phyloP scores from a whole-genome alignment of 1,284 basidiomycete genomes.

The Boletellus deceptivus region DNA sequence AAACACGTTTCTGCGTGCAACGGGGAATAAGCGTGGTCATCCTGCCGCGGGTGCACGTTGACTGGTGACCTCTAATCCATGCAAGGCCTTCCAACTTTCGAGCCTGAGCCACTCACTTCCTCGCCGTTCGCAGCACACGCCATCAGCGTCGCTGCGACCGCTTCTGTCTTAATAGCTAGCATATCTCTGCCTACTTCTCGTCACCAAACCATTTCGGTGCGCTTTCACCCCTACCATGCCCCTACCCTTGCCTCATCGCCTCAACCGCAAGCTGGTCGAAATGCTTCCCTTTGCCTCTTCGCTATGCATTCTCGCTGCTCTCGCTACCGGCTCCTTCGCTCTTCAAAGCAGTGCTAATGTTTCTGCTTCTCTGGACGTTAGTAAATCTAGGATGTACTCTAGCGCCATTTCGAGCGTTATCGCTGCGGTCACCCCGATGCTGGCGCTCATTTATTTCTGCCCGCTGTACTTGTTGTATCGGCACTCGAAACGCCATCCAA shows the following conservation, averaged over 20 bases:
- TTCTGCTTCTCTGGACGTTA: constrained; percentile 22
- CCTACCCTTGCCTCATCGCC: constrained; percentile 14
- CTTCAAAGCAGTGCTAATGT: constrained; percentile 21
- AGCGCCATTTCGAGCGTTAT: constrained; percentile 44
- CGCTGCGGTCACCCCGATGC: constrained; percentile 44
- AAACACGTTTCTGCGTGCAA: constrained; percentile 32
- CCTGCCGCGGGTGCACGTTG: constrained; percentile 22
- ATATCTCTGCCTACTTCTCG: constrained; percentile 30
- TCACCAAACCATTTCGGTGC: constrained; percentile 31
- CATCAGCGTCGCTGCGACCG: constrained; percentile 32
- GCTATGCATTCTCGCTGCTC: constrained; percentile 33
- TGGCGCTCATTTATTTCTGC: constrained; percentile 49
- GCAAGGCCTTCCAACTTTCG: constrained; percentile 33
- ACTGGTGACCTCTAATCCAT: constrained; percentile 30
- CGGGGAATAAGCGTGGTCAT: constrained; percentile 25
- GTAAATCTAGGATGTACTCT: constrained; percentile 35
- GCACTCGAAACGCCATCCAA: constrained; percentile 43
- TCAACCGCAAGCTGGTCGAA: constrained; percentile 33
- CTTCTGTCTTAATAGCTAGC: constrained; percentile 32
- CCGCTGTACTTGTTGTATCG: constrained; percentile 47
- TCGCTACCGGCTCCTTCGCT: constrained; percentile 33
- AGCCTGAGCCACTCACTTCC: constrained; percentile 26
- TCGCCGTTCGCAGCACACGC: constrained; percentile 31
- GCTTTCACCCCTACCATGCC: constrained; percentile 18
- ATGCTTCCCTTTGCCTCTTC: constrained; percentile 37